phyloP scores from a whole-genome alignment of 1,284 basidiomycete genomes.

The Melampsora americana region DNA sequence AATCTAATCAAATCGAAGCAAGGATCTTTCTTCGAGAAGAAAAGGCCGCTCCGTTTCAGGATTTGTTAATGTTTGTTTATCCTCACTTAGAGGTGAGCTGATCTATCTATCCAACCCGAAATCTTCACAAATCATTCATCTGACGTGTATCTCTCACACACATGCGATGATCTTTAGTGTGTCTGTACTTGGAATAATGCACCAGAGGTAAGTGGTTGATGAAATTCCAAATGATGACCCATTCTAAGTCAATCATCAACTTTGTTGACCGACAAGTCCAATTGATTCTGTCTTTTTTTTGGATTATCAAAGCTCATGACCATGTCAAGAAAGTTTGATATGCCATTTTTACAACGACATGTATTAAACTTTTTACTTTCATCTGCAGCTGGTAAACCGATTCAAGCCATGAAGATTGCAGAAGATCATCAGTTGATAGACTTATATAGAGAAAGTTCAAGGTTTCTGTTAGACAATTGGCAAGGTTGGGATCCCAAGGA shows the following conservation, averaged over 20 bases:
- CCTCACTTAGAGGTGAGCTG: slow-evolving; percentile 58
- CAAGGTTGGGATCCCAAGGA: slow-evolving; percentile 64
- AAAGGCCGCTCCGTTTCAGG: slow-evolving; percentile 70
- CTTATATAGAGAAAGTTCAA: slow-evolving; percentile 78
- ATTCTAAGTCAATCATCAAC: neutral
- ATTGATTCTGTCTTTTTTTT: slow-evolving; percentile 60
- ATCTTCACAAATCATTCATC: neutral
- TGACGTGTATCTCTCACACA: neutral
- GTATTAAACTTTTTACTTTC: slow-evolving; percentile 81
- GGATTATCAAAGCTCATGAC: slow-evolving; percentile 62
- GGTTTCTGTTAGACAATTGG: slow-evolving; percentile 78
- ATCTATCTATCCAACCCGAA: neutral
- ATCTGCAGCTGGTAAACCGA: slow-evolving; percentile 81
- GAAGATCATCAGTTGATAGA: slow-evolving; percentile 56
- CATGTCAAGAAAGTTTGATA: slow-evolving; percentile 77
- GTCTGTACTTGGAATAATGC: slow-evolving; percentile 44
- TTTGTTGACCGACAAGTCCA: slow-evolving; percentile 1
- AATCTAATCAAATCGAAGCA: slow-evolving; percentile 18
- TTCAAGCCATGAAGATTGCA: slow-evolving; percentile 83
- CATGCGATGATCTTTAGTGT: slow-evolving; percentile 6
- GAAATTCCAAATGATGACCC: neutral
- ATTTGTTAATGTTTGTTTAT: slow-evolving; percentile 79
- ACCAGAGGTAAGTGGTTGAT: slow-evolving; percentile 33
- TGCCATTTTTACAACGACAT: slow-evolving; percentile 71
- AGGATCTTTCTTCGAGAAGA: slow-evolving; percentile 38